Evolutionary conservation across 352 stramenopile species (phyloP).

Genomic region (Globisporangium rhizosaccharum): DNA sequence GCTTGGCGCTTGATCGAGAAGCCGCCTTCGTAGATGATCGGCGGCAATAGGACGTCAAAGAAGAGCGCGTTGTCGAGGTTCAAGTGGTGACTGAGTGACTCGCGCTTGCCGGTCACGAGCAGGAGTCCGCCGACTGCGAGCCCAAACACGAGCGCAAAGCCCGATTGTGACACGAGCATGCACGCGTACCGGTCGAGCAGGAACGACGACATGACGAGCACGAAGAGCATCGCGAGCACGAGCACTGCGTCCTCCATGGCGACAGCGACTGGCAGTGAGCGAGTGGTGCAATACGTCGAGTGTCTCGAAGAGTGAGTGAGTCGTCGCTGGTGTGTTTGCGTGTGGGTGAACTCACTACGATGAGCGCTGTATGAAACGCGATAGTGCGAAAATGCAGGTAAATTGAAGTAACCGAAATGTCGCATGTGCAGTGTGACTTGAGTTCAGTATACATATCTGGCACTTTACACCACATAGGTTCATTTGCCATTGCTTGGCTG

Average conservation of each 20-base stretch:
- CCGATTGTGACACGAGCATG: constrained; percentile 83
- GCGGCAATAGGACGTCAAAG: constrained; percentile 80
- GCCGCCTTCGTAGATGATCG: constrained; percentile 85
- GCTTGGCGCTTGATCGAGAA: constrained; percentile 83
- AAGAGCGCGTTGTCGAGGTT: constrained; percentile 87
- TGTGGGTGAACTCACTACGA: too few relatives aligned
- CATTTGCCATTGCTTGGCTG: too few relatives aligned
- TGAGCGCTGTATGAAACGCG: too few relatives aligned
- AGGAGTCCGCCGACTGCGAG: constrained; percentile 67
- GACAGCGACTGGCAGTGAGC: constrained; percentile 5
- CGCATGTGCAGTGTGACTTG: too few relatives aligned
- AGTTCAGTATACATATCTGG: too few relatives aligned
- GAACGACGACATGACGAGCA: constrained; percentile 86
- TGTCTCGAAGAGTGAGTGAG: background rate
- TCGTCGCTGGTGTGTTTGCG: too few relatives aligned
- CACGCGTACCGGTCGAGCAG: constrained; percentile 81
- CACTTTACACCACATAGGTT: too few relatives aligned
- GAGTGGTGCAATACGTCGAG: background rate
- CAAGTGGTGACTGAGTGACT: constrained; percentile 64
- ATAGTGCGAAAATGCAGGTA: too few relatives aligned
- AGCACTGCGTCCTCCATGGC: constrained; percentile 81
- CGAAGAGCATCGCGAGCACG: constrained; percentile 80
- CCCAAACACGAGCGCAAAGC: constrained; percentile 79
- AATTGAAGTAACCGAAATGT: too few relatives aligned
- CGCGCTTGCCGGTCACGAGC: constrained; percentile 59